Evolutionary conservation across 441 rosid species (phyloP), one percentile per base, ranked within the genome.

Genomic region (Pelargonium myrrhifolium): DNA sequence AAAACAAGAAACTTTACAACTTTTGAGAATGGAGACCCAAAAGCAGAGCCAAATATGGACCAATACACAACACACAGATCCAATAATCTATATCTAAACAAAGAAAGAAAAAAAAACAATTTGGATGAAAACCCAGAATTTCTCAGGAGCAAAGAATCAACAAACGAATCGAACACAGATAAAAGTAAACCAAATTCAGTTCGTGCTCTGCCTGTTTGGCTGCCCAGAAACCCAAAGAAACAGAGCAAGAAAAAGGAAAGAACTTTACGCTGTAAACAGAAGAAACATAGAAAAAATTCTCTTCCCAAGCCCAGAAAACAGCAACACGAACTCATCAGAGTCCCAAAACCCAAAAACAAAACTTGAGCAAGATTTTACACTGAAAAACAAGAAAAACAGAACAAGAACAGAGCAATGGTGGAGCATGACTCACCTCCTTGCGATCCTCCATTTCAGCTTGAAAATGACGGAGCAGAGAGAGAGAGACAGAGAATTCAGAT

Each of bases 371-470:
- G 9, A 8, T 55, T 55, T 17, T 22, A 22, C 11, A 20, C 20
- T 15, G 21, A 51, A 0, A 49, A 12, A 9, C 12, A 14, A 12
- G 53, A 51, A 28, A 1, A 31, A 28, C 31, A 1, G 26, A 39
- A 9, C 4, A 39, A 49, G 4, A 45, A 45, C 53, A 12, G 53
- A 51, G 21, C 6, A 3, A 21, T n/a, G 17, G 21, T 5, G 5
- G 61, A 40, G 45, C 45, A 40, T 10, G 10, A 56, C 14, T 56
- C 26, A 56, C 61, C 61, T 56, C 61, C 28, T 56, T 56, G 9
- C 61, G 61, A 21, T 56, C 26, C 61, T 56, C 61, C 61, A 56
- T 56, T 24, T 0, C 26, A 55, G 60, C 60, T 55, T 55, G 24
- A 55, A 18, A 55, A 18, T 55, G 60, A 10, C 55, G 17, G 55